A percentile compares a stretch with the other conserved stretches of the same genome.
These are phyloP conservation scores for Botrytis sinoallii DNA, from an alignment of 2,329 filamentous ascomycete species.

Conservation along the genomic window DNA sequence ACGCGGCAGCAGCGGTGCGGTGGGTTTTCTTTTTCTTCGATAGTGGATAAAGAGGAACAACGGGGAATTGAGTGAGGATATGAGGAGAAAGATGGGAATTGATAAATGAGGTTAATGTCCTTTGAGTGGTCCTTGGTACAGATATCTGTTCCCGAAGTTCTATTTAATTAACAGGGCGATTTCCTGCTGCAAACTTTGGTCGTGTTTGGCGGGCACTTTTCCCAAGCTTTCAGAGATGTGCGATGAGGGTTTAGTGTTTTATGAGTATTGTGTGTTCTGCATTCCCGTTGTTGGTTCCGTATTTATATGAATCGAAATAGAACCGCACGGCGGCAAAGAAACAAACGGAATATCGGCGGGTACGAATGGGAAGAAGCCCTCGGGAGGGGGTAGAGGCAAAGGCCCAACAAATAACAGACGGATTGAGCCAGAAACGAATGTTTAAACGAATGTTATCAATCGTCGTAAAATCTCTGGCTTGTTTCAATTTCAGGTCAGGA, in stretches of 20 bases:
- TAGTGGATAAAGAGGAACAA: neutral
- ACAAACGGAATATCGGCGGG: neutral
- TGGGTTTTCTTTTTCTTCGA: neutral
- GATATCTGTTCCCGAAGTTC: neutral
- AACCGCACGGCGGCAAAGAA: neutral
- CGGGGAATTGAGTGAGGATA: neutral
- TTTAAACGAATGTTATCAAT: neutral
- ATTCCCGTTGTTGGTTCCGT: neutral
- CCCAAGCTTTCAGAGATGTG: neutral
- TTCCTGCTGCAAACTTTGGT: neutral
- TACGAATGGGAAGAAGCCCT: neutral
- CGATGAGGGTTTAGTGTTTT: neutral
- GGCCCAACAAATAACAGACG: neutral
- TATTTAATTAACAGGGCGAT: neutral
- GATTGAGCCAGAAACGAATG: neutral
- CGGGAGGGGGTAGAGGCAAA: neutral
- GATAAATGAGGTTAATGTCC: neutral
- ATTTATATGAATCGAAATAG: neutral
- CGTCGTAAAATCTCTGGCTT: neutral
- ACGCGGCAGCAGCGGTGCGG: slow-evolving; percentile 6
- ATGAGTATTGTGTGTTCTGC: neutral
- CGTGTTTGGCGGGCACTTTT: neutral
- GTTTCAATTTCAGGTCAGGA: neutral
- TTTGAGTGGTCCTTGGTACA: neutral
- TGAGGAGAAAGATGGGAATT: neutral